Conservation (phyloP, 192 early-diverging fungal genomes). For the Lobulomyces angularis region DNA sequence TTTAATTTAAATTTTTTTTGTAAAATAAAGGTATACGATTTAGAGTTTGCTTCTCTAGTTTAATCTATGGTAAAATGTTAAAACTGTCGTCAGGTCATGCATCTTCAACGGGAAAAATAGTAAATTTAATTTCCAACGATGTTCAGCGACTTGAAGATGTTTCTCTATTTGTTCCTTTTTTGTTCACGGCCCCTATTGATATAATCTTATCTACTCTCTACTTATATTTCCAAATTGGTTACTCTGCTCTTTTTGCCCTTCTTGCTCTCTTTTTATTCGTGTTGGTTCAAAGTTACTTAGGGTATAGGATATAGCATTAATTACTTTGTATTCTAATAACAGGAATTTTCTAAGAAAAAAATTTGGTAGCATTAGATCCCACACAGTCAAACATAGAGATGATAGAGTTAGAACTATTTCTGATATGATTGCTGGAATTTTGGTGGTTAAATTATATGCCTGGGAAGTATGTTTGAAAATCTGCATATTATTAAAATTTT, state of each 20-base stretch:
- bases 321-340: no score
- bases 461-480: no score
- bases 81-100: slow-evolving; percentile 23
- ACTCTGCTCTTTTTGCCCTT: slow-evolving; percentile 21
- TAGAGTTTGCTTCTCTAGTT: slow-evolving; percentile 25
- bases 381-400: slow-evolving; percentile 17
- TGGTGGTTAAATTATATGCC: slow-evolving; percentile 38
- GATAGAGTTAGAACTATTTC: slow-evolving; percentile 29
- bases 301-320: no score
- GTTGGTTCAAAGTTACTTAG: slow-evolving; percentile 30
- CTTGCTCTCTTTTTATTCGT: slow-evolving; percentile 12
- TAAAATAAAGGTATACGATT: slow-evolving; percentile 41
- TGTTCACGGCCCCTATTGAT: slow-evolving; percentile 28
- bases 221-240: slow-evolving; percentile 27
- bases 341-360: no score
- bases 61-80: slow-evolving; percentile 31
- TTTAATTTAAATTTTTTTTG: no score
- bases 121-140: slow-evolving; percentile 35
- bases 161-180: no score
- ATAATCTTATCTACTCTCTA: slow-evolving; percentile 21
- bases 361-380: slow-evolving; percentile 18
- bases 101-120: slow-evolving; percentile 27
- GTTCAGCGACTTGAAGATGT: no score
- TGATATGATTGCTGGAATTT: slow-evolving; percentile 32
- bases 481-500: no score